Evolutionary conservation across 805 yeast genomes (phyloP).

Genomic region (Candida michaelii): DNA sequence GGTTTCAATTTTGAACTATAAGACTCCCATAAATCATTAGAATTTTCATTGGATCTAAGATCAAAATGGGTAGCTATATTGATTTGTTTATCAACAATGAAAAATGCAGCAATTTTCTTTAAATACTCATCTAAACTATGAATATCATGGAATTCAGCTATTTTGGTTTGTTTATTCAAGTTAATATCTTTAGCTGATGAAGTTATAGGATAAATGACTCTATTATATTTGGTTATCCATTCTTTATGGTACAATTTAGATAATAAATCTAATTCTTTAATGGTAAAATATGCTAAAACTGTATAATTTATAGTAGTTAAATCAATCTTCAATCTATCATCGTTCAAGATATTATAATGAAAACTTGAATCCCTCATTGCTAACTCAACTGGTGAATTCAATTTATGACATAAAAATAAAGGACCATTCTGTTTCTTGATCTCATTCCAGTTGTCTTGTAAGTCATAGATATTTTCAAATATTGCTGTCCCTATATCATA

Average conservation of each 20-base stretch:
- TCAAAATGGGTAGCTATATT: constrained; percentile 62
- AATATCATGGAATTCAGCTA: constrained; percentile 29
- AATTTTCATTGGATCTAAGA: constrained; percentile 59
- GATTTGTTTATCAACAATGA: constrained; percentile 71
- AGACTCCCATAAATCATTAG: constrained; percentile 76
- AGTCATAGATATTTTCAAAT: constrained; percentile 51
- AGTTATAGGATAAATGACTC: constrained; percentile 65
- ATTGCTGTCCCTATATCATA: constrained; percentile 56
- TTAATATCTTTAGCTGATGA: constrained; percentile 30
- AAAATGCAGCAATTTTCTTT: constrained; percentile 68
- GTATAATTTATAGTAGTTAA: constrained; percentile 81
- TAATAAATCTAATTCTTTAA: constrained; percentile 63
- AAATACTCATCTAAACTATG: constrained; percentile 53
- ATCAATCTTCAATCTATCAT: constrained; percentile 43
- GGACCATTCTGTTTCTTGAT: constrained; percentile 41
- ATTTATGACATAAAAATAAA: constrained; percentile 52
- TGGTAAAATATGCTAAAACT: constrained; percentile 73
- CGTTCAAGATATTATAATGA: constrained; percentile 50
- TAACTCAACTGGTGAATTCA: constrained; percentile 84
- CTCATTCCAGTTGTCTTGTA: constrained; percentile 61
- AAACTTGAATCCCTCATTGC: constrained; percentile 62
- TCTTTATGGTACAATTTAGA: constrained; percentile 67
- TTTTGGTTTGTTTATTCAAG: constrained; percentile 14
- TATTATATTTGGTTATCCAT: constrained; percentile 65
- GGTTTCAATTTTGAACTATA: constrained; percentile 59